Percentiles rank a stretch among this genome's conserved stretches.
These are phyloP conservation scores for Penicillium taxi DNA, from an alignment of 495 filamentous ascomycete genomes.

Conservation along the genomic window DNA sequence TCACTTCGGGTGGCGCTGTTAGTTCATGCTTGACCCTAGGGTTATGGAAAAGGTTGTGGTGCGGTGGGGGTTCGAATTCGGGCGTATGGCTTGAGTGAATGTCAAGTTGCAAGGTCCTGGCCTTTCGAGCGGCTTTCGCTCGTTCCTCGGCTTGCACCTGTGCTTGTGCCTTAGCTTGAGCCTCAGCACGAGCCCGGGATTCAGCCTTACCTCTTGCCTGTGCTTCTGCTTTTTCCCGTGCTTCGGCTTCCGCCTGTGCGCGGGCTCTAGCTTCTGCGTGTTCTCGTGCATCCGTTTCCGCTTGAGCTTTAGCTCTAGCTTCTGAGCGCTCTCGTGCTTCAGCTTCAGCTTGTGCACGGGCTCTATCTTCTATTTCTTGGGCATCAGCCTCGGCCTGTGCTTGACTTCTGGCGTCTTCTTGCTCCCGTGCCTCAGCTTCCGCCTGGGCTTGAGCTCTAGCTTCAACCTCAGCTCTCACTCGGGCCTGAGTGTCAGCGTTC, in stretches of 20 bases:
- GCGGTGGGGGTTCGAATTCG: conserved; percentile 12
- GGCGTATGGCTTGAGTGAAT: conserved; percentile 15
- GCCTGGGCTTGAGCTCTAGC: neutral
- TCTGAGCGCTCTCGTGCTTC: conserved; percentile 1
- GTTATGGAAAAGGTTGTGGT: conserved; percentile 1
- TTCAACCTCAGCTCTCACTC: neutral
- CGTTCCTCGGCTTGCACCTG: conserved; percentile 1
- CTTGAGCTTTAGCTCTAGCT: neutral
- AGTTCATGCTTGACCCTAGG: conserved; percentile 18
- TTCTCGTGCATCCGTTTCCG: neutral
- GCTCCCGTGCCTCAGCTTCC: neutral
- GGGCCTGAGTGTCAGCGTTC: conserved; percentile 9
- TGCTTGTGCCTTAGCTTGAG: neutral
- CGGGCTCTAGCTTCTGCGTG: neutral
- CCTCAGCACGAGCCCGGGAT: neutral
- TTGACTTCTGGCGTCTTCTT: neutral
- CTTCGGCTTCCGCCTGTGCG: conserved; percentile 1
- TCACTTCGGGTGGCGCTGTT: conserved; percentile 21
- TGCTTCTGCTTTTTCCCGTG: conserved; percentile 1
- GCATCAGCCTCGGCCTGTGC: neutral
- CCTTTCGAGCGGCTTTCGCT: conserved; percentile 2
- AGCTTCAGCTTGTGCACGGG: neutral
- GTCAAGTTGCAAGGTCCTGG: neutral
- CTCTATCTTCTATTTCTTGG: neutral
- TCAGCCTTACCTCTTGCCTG: too few species aligned